phyloP scores from a whole-genome alignment of 495 filamentous ascomycete genomes.

The Aspergillus sparsus region DNA sequence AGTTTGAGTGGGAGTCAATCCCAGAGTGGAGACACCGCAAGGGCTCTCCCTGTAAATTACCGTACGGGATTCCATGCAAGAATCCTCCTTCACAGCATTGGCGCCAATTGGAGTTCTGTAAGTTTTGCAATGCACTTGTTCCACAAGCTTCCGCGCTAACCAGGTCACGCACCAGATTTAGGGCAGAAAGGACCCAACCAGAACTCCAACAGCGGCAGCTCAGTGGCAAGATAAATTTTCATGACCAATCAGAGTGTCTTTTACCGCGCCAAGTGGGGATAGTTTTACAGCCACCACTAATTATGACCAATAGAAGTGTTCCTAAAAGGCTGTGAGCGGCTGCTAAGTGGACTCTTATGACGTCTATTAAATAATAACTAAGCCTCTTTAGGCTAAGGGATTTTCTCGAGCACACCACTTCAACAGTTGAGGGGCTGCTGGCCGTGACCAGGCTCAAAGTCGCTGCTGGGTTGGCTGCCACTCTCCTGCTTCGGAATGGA shows the following conservation, averaged over 20 bases:
- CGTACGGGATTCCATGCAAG: neutral
- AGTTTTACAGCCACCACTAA: slow-evolving; percentile 18
- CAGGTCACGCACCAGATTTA: slow-evolving; percentile 40
- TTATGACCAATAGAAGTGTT: slow-evolving; percentile 16
- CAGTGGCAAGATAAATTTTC: slow-evolving; percentile 30
- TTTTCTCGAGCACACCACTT: slow-evolving; percentile 9
- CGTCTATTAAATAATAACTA: slow-evolving; percentile 20
- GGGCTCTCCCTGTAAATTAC: slow-evolving; percentile 11
- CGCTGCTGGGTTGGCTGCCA: slow-evolving; percentile 14
- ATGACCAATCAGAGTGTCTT: slow-evolving; percentile 23
- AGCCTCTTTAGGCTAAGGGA: slow-evolving; percentile 8
- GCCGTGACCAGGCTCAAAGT: slow-evolving; percentile 12
- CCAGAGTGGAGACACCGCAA: slow-evolving; percentile 21
- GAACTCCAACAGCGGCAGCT: slow-evolving; percentile 22
- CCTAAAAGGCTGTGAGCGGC: slow-evolving; percentile 17
- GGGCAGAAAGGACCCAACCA: slow-evolving; percentile 25
- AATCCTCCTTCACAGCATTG: neutral
- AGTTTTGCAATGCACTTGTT: slow-evolving; percentile 20
- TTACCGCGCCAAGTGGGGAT: slow-evolving; percentile 17
- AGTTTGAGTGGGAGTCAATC: slow-evolving; percentile 17
- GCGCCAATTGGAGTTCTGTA: slow-evolving; percentile 14
- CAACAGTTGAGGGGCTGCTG: slow-evolving; percentile 20
- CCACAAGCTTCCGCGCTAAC: slow-evolving; percentile 24
- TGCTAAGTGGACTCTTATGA: slow-evolving; percentile 23
- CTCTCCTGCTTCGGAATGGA: neutral